Base-by-base conservation (phyloP, 306 rosid genomes). In the Abrus precatorius region DNA sequence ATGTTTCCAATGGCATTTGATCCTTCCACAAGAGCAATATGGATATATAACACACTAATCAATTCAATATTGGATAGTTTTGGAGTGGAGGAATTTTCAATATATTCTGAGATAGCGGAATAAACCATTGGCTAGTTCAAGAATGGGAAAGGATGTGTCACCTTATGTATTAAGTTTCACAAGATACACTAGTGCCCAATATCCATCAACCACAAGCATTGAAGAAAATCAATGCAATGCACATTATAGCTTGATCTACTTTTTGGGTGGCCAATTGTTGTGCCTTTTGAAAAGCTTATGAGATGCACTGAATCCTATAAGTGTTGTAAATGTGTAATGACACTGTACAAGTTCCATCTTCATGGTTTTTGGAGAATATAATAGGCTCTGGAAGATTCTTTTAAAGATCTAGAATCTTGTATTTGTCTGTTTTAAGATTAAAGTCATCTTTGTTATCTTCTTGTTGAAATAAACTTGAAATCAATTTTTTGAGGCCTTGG, bases 11-110 rank as follows among this genome's bases (percentile, higher is more conserved):
- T 53, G 82, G 67, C 75, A 67, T 47, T 80, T 84, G 84, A 64
- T 81, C 82, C 79, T 74, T 72, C 85, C 78, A 80, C 85, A 33
- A 47, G 62, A 86, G 77, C 80, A 63, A 84, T 59, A 72, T 69
- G 84, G 84, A 83, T 52, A 74, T 72, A 80, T 72, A 72, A 54
- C 74, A 13, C 68, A 8, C 74, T 84, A 80, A 73, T 60, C 79
- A 72, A 80, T 72, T 77, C 56, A 7, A 44, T 86, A 75, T 80
- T 66, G 85, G 75, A 65, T 65, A 65, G 33, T 76, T 80, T 80
- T 72, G 75, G 74, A 72, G 83, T 73, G 85, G 70, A 60, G 79
- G 69, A 66, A 7, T 56, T 65, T 68, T 80, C 71, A 43, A 47
- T 72, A 68, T 84, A 55, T 73, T 66, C 33, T 69, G 70, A 60